These are phyloP conservation scores for Cystobasidium tubakii DNA, from an alignment of 768 basidiomycete species.

Conservation along the genomic window DNA sequence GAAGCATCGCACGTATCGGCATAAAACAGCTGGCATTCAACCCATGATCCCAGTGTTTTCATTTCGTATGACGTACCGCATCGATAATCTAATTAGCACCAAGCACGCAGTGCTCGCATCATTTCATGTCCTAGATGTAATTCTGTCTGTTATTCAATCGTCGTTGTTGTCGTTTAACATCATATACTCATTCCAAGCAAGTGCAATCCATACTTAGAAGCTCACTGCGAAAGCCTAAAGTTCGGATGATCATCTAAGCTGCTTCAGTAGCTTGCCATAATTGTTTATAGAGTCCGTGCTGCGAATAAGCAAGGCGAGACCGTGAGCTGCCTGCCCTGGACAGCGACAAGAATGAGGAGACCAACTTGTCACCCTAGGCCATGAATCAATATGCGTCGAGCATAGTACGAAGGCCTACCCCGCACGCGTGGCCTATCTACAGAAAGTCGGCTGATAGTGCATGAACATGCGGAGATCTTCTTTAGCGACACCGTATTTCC, in stretches of 20 bases:
- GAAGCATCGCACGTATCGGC: not conserved
- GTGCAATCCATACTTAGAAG: no score
- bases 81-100: no score
- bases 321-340: not conserved
- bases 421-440: conserved; percentile 54
- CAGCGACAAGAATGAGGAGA: not conserved
- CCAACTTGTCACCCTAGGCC: conserved; percentile 38
- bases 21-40: no score
- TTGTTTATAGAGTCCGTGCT: not conserved
- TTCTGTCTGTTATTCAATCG: no score
- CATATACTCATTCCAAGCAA: no score
- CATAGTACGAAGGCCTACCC: conserved; percentile 32
- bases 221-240: no score
- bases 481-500: conserved; percentile 62
- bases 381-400: conserved; percentile 42
- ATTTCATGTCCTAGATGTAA: no score
- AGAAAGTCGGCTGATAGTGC: conserved; percentile 95
- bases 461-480: conserved; percentile 71
- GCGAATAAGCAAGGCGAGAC: not conserved
- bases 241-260: not conserved
- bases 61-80: no score
- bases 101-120: no score
- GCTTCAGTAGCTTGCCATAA: not conserved
- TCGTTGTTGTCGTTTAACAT: no score
- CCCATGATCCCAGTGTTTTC: no score